Conservation (phyloP, 257 asterid species). For the Vinca minor region DNA sequence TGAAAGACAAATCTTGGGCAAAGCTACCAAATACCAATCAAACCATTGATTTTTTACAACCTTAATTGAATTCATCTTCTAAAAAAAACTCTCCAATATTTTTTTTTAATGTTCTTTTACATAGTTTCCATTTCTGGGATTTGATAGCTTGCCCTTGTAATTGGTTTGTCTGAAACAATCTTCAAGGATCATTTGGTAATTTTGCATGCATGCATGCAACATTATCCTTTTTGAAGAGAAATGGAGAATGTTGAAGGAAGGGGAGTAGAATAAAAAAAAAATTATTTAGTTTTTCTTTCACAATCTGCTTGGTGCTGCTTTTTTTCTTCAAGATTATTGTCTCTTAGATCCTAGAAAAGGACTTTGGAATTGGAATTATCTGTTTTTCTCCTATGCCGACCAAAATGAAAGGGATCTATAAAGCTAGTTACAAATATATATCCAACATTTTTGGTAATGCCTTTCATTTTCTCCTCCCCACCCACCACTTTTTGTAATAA, state of each 20-base stretch:
- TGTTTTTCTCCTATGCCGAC: conserved; percentile 32
- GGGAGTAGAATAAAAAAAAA: conserved; percentile 37
- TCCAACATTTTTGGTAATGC: conserved; percentile 32
- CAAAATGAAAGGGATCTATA: conserved; percentile 67
- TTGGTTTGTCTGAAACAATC: too few species aligned
- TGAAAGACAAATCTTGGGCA: conserved; percentile 12
- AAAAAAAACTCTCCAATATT: background rate
- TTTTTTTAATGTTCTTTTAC: background rate
- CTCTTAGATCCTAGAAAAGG: conserved; percentile 19
- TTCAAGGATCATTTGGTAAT: conserved; percentile 14
- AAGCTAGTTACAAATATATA: conserved; percentile 60
- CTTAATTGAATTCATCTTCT: conserved; percentile 4
- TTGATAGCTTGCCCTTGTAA: background rate
- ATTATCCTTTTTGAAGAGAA: conserved; percentile 16
- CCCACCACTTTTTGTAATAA: too few species aligned
- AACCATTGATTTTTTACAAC: conserved; percentile 6
- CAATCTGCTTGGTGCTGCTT: conserved; percentile 15
- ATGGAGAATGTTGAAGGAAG: conserved; percentile 30
- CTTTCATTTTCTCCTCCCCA: background rate
- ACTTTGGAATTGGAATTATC: conserved; percentile 17
- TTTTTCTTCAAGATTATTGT: conserved; percentile 16
- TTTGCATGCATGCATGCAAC: conserved; percentile 39
- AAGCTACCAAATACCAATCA: conserved; percentile 3
- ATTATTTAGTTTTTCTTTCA: too few species aligned
- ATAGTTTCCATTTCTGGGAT: background rate